Evolutionary conservation across 208 protist species (phyloP).

Genomic region (Trypanosoma boissoni): DNA sequence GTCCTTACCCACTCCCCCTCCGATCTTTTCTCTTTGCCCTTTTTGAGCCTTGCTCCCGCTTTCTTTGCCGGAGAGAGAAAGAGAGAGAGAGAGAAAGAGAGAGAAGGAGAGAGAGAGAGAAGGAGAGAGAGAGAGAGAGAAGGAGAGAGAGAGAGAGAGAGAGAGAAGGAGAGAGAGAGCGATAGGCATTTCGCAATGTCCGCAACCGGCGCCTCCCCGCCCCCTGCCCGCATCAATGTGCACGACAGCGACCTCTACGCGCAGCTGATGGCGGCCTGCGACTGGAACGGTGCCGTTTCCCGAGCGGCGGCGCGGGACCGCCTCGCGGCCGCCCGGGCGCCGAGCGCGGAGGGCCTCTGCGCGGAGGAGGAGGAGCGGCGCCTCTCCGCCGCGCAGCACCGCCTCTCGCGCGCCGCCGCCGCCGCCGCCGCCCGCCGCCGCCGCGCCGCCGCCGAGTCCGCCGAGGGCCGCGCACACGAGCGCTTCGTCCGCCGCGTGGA

Average conservation of each 20-base stretch:
- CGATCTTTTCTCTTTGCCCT: too few species aligned
- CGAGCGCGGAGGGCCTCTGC: slow-evolving; percentile 14
- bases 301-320: neutral
- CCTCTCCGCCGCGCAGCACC: slow-evolving; percentile 12
- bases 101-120: neutral
- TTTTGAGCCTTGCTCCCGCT: too few species aligned
- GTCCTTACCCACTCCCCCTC: too few species aligned
- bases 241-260: slow-evolving; percentile 34
- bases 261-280: slow-evolving; percentile 33
- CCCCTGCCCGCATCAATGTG: slow-evolving; percentile 24
- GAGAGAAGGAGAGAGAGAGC: neutral
- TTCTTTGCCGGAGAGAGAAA: too few species aligned
- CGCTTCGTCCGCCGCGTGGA: slow-evolving; percentile 12
- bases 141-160: neutral
- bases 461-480: slow-evolving; percentile 11
- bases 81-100: neutral
- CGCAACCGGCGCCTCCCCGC: neutral
- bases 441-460: neutral
- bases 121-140: slow-evolving; percentile 15
- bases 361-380: slow-evolving; percentile 26
- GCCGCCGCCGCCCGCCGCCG: slow-evolving; percentile 6
- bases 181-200: neutral
- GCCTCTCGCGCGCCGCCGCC: slow-evolving; percentile 9
- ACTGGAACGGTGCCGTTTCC: slow-evolving; percentile 31
- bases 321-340: neutral